Evolutionary conservation across 164 flowering plant species (phyloP).

Genomic region (Kalanchoe fedtschenkoi): DNA sequence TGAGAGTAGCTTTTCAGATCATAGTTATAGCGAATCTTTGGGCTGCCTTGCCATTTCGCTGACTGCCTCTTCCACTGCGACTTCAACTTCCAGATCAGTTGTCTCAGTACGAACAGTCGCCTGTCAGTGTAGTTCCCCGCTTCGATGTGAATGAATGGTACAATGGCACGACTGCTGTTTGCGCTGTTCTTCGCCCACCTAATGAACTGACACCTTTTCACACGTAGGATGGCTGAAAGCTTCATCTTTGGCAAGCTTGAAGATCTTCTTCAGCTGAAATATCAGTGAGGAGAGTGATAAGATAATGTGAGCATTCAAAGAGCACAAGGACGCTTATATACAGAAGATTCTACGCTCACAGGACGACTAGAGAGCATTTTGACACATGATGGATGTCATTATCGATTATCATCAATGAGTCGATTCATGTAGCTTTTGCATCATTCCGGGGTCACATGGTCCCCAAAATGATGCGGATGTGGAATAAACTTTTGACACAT

Average conservation of each 20-base stretch:
- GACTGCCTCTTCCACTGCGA: background rate
- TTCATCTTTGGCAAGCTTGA: background rate
- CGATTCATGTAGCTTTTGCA: background rate
- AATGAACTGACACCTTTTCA: background rate
- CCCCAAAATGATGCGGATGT: background rate
- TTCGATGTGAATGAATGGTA: constrained; percentile 1
- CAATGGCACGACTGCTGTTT: background rate
- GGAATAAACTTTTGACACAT: background rate
- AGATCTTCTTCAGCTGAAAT: background rate
- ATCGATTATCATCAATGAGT: background rate
- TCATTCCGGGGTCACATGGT: background rate
- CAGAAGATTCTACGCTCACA: background rate
- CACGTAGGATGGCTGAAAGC: background rate
- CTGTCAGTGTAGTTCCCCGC: background rate
- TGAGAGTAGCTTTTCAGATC: constrained; percentile 9
- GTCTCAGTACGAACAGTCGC: background rate
- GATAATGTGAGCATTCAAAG: background rate
- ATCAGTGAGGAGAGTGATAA: background rate
- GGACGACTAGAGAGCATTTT: background rate
- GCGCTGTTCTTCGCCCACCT: background rate
- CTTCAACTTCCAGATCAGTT: background rate
- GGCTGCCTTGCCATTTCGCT: constrained; percentile 4
- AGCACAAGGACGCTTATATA: background rate
- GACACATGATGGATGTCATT: no score
- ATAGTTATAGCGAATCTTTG: background rate